Base-by-base conservation (phyloP, 805 yeast species). In the Ogataea salicorniae region DNA sequence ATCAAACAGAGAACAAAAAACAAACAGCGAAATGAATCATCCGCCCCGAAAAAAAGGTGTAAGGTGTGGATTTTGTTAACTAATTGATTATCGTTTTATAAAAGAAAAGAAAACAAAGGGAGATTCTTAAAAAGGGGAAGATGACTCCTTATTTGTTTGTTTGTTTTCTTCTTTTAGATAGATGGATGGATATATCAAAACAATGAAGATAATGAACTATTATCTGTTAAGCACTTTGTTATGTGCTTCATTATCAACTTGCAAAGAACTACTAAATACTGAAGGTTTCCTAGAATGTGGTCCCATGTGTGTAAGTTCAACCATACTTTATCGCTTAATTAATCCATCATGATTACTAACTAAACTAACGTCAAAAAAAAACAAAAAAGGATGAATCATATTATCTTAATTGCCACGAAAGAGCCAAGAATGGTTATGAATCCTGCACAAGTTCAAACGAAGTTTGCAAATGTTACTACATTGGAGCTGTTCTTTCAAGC, bases 381-480 rank as follows among this genome's bases (percentile, higher is more conserved):
- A 57, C 37, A 17, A 23, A 26, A 11, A 22, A 59, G 63, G 63
- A 57, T 17, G 58, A 56, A 18, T 54, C 50, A 1, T 48, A 55
- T 43, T 61, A 60, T 26, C 22, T 54, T 15, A 54, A 56, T n/a
- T 61, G 64, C 43, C 63, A 61, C 43, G 55, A 52, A 15, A 46
- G 53, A 41, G 56, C 49, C 2, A 44, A 43, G 37, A 45, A 50
- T 17, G 51, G 57, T 3, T 59, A 58, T 43, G 39, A 50, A 6
- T 47, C 49, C 6, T 59, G 62, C 42, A 46, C 54, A 2, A 34
- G 41, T 8, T 38, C 50, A 22, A 57, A 60, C 38, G 55, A 55
- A 39, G 49, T 59, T 14, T 62, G 66, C 52, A 54, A 57, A 39
- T 62, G 65, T 41, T 62, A 62, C 44, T 61, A 61, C 42, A 46